phyloP scores from a whole-genome alignment of 2,329 filamentous ascomycete genomes.

The Gnomoniopsis smithogilvyi region DNA sequence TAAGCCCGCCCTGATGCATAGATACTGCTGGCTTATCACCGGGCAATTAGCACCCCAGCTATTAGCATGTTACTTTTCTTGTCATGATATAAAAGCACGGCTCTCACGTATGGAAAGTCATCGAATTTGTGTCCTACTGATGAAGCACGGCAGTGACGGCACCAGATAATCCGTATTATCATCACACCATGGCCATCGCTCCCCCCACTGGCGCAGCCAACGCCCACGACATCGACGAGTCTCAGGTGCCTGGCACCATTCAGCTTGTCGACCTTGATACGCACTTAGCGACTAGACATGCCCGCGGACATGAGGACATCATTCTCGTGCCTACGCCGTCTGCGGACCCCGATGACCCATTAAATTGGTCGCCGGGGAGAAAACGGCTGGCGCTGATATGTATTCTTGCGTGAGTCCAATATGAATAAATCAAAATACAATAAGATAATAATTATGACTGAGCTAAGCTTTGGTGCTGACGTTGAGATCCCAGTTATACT shows the following conservation, averaged over 20 bases:
- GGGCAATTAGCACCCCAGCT: too few species aligned
- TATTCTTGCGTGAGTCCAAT: conserved; percentile 24
- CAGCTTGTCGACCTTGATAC: conserved; percentile 30
- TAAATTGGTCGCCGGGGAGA: conserved; percentile 31
- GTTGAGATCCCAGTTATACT: conserved; percentile 12
- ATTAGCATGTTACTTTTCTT: too few species aligned
- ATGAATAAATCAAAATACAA: too few species aligned
- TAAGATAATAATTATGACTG: too few species aligned
- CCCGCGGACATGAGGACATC: conserved; percentile 28
- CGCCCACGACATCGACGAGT: conserved; percentile 20
- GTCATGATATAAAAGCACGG: background rate
- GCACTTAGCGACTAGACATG: conserved; percentile 26
- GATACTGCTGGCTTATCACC: background rate
- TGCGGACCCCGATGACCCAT: conserved; percentile 37
- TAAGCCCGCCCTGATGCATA: background rate
- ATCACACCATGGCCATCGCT: background rate
- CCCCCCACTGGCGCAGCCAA: background rate
- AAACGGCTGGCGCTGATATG: conserved; percentile 22
- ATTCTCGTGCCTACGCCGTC: conserved; percentile 39
- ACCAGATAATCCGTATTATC: background rate
- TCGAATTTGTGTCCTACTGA: background rate
- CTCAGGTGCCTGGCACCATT: conserved; percentile 28
- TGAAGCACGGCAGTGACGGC: background rate
- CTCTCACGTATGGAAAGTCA: background rate
- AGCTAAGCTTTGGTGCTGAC: background rate